phyloP scores from a whole-genome alignment of 805 yeast genomes.

The Candida parachauliodes region DNA sequence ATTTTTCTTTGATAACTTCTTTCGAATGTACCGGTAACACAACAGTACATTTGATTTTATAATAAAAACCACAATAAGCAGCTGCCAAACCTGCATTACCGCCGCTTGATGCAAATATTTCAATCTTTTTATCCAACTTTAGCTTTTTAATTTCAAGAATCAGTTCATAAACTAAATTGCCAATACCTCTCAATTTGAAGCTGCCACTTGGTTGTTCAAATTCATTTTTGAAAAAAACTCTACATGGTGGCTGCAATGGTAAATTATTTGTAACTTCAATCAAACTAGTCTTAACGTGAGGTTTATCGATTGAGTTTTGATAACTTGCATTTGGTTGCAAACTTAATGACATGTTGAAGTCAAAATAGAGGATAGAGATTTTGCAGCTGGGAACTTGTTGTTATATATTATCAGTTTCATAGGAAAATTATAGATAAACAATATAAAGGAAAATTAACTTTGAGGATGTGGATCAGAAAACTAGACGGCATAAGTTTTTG shows the following conservation, averaged over 20 bases:
- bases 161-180: slow-evolving; percentile 39
- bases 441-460: no score
- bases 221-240: slow-evolving; percentile 46
- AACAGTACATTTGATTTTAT: slow-evolving; percentile 49
- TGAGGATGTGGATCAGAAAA: not conserved
- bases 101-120: slow-evolving; percentile 51
- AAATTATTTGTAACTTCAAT: slow-evolving; percentile 33
- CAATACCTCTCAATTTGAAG: slow-evolving; percentile 54
- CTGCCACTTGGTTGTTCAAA: slow-evolving; percentile 54
- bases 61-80: slow-evolving; percentile 41
- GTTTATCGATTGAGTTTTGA: slow-evolving; percentile 10
- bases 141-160: slow-evolving; percentile 18
- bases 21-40: slow-evolving; percentile 55
- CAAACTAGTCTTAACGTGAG: slow-evolving; percentile 34
- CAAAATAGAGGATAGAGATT: no score
- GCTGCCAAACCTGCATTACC: slow-evolving; percentile 59
- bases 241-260: slow-evolving; percentile 35
- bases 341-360: slow-evolving; percentile 10
- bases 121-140: slow-evolving; percentile 23
- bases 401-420: not conserved
- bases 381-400: no score
- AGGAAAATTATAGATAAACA: slow-evolving; percentile 1
- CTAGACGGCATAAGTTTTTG: not conserved
- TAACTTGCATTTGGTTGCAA: slow-evolving; percentile 8
- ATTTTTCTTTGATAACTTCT: slow-evolving; percentile 40